Evolutionary conservation across 2,329 filamentous ascomycete genomes (phyloP).

Genomic region (Seiridium cupressi): DNA sequence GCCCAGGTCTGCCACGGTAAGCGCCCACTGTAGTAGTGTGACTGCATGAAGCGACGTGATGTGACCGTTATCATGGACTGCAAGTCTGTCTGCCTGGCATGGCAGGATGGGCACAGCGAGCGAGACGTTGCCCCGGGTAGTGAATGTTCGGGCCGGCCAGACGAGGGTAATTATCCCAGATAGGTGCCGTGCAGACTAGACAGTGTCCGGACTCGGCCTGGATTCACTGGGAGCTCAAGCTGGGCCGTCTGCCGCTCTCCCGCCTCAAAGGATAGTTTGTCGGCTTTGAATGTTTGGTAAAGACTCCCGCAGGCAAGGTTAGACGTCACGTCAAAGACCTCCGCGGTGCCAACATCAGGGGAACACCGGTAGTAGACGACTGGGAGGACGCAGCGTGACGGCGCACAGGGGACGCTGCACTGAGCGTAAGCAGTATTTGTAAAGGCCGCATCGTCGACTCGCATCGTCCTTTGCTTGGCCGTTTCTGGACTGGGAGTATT

Average conservation of each 20-base stretch:
- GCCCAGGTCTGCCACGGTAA: neutral
- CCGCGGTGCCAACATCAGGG: too few species aligned
- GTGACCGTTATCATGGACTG: too few species aligned
- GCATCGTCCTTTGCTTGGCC: too few species aligned
- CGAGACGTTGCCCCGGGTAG: too few species aligned
- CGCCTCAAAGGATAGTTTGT: neutral
- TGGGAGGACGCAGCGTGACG: too few species aligned
- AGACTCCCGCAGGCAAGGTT: too few species aligned
- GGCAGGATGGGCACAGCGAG: neutral
- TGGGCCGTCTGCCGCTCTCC: neutral
- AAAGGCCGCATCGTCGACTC: too few species aligned
- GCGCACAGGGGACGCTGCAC: too few species aligned
- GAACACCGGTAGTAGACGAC: too few species aligned
- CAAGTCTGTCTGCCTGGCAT: neutral
- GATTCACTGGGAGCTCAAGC: neutral
- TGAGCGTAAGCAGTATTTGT: too few species aligned
- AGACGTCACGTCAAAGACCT: too few species aligned
- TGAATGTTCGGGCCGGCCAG: neutral
- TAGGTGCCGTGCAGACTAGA: neutral
- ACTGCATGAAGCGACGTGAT: neutral
- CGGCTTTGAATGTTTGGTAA: neutral
- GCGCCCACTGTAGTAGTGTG: neutral
- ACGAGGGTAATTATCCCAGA: neutral
- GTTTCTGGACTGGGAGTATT: neutral
- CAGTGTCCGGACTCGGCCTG: neutral